phyloP scores from a whole-genome alignment of 164 flowering plant genomes.

The grape (Vitis vinifera) region ASM3070453v1 NC_081811.1:21273001-21273500 shows the following conservation, averaged over 20 bases:
- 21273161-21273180: constrained; percentile 78
- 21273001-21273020: too few relatives aligned
- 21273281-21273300: constrained; percentile 82
- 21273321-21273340: constrained; percentile 67
- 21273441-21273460: constrained; percentile 28
- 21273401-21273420: constrained; percentile 69
- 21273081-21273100: too few relatives aligned
- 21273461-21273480: constrained; percentile 34
- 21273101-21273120: too few relatives aligned
- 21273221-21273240: constrained; percentile 70
- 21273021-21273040: too few relatives aligned
- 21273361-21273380: constrained; percentile 56
- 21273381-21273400: constrained; percentile 71
- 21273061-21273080: too few relatives aligned
- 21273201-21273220: constrained; percentile 74
- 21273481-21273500: constrained; percentile 48
- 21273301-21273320: constrained; percentile 69
- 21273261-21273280: constrained; percentile 92
- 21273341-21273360: constrained; percentile 71
- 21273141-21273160: constrained; percentile 71
- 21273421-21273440: constrained; percentile 60
- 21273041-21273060: too few relatives aligned
- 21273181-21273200: constrained; percentile 80
- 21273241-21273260: constrained; percentile 72
- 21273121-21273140: constrained; percentile 6